Conservation (phyloP, 2,329 filamentous ascomycete species). For the Coniochaeta sp. region DNA sequence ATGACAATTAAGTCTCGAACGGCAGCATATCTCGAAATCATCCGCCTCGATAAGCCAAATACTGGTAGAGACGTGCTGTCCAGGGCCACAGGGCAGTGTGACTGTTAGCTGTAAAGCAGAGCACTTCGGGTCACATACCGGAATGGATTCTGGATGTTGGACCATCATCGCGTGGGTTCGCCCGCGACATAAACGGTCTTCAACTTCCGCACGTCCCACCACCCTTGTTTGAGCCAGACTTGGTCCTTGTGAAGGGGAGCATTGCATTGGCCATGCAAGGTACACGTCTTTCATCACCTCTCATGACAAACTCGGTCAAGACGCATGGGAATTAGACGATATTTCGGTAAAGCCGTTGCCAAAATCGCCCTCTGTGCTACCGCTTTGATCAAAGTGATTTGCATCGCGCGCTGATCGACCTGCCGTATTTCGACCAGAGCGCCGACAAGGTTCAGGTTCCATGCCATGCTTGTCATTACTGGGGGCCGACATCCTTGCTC, state of each 20-base stretch:
- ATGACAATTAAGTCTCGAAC: neutral
- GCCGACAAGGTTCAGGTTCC: conserved; percentile 1
- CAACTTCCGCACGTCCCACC: neutral
- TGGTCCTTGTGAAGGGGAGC: neutral
- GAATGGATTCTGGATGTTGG: neutral
- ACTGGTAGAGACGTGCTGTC: neutral
- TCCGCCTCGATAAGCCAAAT: neutral
- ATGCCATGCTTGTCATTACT: conserved; percentile 3
- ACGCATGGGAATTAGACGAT: neutral
- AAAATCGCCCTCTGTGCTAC: conserved; percentile 2
- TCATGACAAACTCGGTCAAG: neutral
- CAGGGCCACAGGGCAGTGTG: neutral
- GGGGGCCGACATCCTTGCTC: conserved; percentile 1
- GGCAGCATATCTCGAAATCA: neutral
- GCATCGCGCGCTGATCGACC: neutral
- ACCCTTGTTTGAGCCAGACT: neutral
- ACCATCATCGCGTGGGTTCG: neutral
- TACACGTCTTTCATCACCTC: neutral
- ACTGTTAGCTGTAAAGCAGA: neutral
- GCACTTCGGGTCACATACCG: neutral
- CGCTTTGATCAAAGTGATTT: neutral
- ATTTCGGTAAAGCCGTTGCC: neutral
- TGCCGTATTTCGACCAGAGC: conserved; percentile 5
- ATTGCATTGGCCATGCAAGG: neutral
- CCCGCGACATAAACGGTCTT: neutral